phyloP scores from a whole-genome alignment of 192 early-diverging fungal species.

The Spinellus fusiger region DNA sequence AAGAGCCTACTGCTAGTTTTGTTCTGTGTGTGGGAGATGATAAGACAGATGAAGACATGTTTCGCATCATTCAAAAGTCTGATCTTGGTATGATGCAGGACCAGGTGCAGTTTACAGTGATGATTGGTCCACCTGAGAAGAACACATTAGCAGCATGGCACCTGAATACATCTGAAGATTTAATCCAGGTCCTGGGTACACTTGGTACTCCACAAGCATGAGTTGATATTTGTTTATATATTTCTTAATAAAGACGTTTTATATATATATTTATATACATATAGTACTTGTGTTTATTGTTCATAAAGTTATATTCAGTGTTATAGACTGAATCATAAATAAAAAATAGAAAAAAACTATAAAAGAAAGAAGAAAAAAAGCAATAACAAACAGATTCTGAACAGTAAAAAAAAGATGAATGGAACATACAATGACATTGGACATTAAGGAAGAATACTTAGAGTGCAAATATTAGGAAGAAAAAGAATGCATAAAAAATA shows the following conservation, averaged over 20 bases:
- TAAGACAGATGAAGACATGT: constrained; percentile 99
- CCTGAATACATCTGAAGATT: constrained; percentile 58
- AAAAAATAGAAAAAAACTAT: neutral
- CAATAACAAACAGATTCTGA: neutral
- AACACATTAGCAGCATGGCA: constrained; percentile 85
- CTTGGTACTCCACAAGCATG: neutral
- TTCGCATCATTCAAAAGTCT: constrained; percentile 28
- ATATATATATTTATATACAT: too few species aligned
- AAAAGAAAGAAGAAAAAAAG: neutral
- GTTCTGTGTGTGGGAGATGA: constrained; percentile 95
- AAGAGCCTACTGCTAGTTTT: constrained; percentile 66
- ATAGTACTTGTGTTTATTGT: too few species aligned
- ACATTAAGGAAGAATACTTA: neutral
- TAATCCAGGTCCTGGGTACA: constrained; percentile 36
- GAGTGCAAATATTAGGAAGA: neutral
- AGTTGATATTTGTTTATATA: too few species aligned
- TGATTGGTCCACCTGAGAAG: constrained; percentile 78
- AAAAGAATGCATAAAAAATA: neutral
- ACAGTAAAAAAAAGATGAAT: neutral
- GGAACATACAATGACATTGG: neutral
- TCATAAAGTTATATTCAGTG: too few species aligned
- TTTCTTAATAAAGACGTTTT: too few species aligned
- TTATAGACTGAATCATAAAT: too few species aligned
- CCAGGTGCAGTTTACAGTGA: constrained; percentile 42
- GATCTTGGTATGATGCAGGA: neutral